Evolutionary conservation across 768 basidiomycete species (phyloP), one percentile per base, ranked within the genome.

Genomic region (Dioszegia aurantiaca): DNA sequence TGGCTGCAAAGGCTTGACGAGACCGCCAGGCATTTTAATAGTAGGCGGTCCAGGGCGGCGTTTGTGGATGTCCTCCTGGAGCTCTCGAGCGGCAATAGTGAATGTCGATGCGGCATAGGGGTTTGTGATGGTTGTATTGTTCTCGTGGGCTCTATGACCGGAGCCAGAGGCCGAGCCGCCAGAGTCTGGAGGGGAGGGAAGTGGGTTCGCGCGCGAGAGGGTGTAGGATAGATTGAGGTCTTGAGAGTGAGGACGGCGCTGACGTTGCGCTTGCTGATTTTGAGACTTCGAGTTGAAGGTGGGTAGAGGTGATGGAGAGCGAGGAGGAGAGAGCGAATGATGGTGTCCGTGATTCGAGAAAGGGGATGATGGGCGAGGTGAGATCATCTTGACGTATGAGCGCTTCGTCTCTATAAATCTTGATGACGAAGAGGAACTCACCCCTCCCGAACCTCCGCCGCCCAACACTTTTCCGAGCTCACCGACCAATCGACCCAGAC

Each of bases 401-500:
- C 31, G 11, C 19, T 12, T 17, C n/a, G n/a, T n/a, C n/a, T n/a
- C n/a, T n/a, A n/a, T n/a, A n/a, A n/a, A n/a, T n/a, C n/a, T n/a
- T n/a, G n/a, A n/a, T n/a, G n/a, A n/a, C n/a, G n/a, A n/a, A n/a
- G n/a, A n/a, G n/a, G 27, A 24, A 47, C 39, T 44, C n/a, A 64
- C 69, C 58, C 65, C 66, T 43, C 61, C 66, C 12, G n/a, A 16
- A n/a, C 3, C 44, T 30, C 12, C 14, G 19, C 47, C 55, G 27
- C 64, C 61, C 65, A 70, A 66, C 17, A 63, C 67, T 54, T 55
- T 70, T 16, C 71, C 70, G 16, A 76, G 41, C 49, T 76, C 72
- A 36, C 69, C 65, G 0, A 76, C 72, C 19, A 76, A 55, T 44
- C 70, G 63, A 30, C 72, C 72, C 36, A 76, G 46, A 63, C 69